Evolutionary conservation across 495 filamentous ascomycete species (phyloP).

Genomic region (Neurospora hispaniola): DNA sequence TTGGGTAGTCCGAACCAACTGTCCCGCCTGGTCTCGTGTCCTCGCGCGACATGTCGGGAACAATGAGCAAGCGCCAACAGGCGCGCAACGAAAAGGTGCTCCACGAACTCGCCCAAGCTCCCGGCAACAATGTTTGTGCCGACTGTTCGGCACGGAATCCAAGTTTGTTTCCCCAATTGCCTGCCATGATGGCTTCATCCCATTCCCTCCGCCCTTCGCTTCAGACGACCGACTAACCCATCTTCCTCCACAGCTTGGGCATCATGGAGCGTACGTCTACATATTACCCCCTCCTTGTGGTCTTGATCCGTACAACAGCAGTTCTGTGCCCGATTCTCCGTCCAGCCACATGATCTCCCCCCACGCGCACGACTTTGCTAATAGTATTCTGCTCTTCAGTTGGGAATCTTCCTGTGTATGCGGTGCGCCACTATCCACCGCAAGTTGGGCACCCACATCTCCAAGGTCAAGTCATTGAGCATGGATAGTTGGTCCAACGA

Average conservation of each 20-base stretch:
- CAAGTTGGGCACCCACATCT: slow-evolving; percentile 94
- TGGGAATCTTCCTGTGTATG: slow-evolving; percentile 96
- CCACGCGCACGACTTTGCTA: slow-evolving; percentile 1
- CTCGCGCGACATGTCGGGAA: slow-evolving; percentile 34
- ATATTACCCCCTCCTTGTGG: neutral
- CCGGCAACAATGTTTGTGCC: slow-evolving; percentile 90
- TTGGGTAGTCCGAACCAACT: neutral
- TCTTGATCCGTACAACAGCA: neutral
- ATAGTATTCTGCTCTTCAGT: slow-evolving; percentile 34
- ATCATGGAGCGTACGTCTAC: slow-evolving; percentile 83
- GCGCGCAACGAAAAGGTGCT: slow-evolving; percentile 88
- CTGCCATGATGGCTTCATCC: slow-evolving; percentile 4
- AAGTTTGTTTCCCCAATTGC: slow-evolving; percentile 45
- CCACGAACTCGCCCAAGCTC: slow-evolving; percentile 83
- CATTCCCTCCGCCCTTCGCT: neutral
- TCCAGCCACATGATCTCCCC: neutral
- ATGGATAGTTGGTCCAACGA: slow-evolving; percentile 96
- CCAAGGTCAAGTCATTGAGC: slow-evolving; percentile 94
- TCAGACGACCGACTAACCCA: slow-evolving; percentile 9
- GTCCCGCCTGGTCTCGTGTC: neutral
- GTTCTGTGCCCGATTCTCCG: neutral
- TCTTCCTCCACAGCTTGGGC: slow-evolving; percentile 67
- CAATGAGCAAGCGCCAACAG: slow-evolving; percentile 83
- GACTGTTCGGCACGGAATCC: slow-evolving; percentile 89
- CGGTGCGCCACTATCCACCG: slow-evolving; percentile 92